Conservation (phyloP, 495 filamentous ascomycete genomes). For the Parachaetomium inaequale region DNA sequence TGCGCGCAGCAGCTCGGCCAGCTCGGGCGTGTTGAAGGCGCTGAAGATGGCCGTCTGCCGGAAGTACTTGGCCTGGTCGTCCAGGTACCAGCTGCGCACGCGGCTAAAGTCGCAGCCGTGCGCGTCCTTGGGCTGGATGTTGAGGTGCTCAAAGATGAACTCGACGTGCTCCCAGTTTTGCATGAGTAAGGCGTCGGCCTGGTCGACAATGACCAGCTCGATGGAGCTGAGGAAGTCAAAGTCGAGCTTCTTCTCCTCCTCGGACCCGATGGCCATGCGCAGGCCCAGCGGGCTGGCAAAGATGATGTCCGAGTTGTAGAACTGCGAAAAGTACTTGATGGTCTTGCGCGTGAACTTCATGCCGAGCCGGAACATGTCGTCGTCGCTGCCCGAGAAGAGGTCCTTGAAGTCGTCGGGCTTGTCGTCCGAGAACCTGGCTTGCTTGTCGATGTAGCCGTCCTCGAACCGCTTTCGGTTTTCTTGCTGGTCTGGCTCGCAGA, state of each 20-base stretch:
- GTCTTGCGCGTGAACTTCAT: slow-evolving; percentile 95
- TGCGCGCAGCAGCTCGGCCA: slow-evolving; percentile 72
- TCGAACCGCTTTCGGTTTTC: slow-evolving; percentile 92
- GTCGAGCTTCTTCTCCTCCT: slow-evolving; percentile 70
- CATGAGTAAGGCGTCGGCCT: slow-evolving; percentile 91
- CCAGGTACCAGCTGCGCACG: slow-evolving; percentile 87
- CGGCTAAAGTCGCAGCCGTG: slow-evolving; percentile 94
- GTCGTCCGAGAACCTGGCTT: slow-evolving; percentile 63
- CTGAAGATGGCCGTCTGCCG: slow-evolving; percentile 80
- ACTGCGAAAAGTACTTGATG: slow-evolving; percentile 89
- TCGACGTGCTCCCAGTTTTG: slow-evolving; percentile 98
- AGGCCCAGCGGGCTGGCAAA: slow-evolving; percentile 85
- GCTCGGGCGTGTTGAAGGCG: slow-evolving; percentile 82
- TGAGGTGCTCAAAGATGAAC: slow-evolving; percentile 86
- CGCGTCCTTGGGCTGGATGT: slow-evolving; percentile 80
- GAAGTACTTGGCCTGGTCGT: slow-evolving; percentile 72
- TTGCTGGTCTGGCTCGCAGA: slow-evolving; percentile 82
- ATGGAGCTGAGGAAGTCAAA: slow-evolving; percentile 90
- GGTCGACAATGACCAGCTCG: slow-evolving; percentile 84
- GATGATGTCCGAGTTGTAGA: slow-evolving; percentile 95
- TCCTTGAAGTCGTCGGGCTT: slow-evolving; percentile 87
- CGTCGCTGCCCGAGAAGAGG: slow-evolving; percentile 88
- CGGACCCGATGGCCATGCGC: slow-evolving; percentile 79
- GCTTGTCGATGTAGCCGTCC: slow-evolving; percentile 66
- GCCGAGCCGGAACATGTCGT: slow-evolving; percentile 92